Evolutionary conservation across 83 land plant species (phyloP).

Genomic region (Larix sibirica): DNA sequence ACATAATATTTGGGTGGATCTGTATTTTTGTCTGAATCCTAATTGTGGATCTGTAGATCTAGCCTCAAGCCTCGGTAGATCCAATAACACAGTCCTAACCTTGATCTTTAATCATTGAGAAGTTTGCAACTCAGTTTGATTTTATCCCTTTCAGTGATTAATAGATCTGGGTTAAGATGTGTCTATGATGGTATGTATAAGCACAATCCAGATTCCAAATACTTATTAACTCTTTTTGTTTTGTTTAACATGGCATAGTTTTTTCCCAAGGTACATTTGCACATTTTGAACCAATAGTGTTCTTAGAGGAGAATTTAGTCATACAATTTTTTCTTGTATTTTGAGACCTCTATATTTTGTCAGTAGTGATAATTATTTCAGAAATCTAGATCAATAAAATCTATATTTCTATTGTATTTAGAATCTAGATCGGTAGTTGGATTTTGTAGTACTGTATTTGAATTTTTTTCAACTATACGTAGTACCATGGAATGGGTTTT

Average conservation of each 20-base stretch:
- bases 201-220: not conserved
- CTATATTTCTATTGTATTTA: not conserved
- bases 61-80: too few relatives aligned
- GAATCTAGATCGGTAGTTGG: not conserved
- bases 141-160: too few relatives aligned
- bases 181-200: not conserved
- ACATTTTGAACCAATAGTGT: too few relatives aligned
- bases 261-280: not conserved
- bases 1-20: too few relatives aligned
- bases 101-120: too few relatives aligned
- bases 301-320: not conserved
- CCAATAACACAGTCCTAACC: too few relatives aligned
- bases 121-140: too few relatives aligned
- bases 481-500: not conserved
- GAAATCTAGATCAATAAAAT: not conserved
- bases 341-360: too few relatives aligned
- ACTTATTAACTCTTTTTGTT: not conserved
- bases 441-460: not conserved
- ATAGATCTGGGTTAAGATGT: too few relatives aligned
- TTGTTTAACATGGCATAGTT: not conserved
- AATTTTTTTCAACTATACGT: not conserved
- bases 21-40: too few relatives aligned
- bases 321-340: not conserved
- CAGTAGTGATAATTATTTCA: not conserved
- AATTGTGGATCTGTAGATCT: too few relatives aligned